Percentiles rank a stretch among this genome's conserved stretches.
Conservation (phyloP, 768 basidiomycete genomes). For the Fistulinella prunicolor region DNA sequence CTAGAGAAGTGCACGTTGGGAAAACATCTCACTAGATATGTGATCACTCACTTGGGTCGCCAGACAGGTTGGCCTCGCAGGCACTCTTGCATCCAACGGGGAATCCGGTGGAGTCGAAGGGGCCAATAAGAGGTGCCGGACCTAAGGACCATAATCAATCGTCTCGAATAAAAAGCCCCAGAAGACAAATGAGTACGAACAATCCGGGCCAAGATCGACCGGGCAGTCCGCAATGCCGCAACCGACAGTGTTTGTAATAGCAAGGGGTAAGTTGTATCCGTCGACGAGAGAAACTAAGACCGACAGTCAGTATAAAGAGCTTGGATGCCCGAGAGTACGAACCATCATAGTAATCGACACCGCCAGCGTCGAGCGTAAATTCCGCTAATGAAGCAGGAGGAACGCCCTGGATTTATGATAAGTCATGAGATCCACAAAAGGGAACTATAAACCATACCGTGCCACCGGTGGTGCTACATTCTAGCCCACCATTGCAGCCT, state of each 20-base stretch:
- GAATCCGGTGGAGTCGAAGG: conserved; percentile 49
- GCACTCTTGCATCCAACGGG: conserved; percentile 62
- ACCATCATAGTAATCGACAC: conserved; percentile 62
- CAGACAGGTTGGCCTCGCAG: conserved; percentile 41
- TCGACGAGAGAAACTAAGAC: conserved; percentile 67
- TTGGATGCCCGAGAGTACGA: no score
- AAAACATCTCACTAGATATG: no score
- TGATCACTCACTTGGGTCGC: conserved; percentile 30
- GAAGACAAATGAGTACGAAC: conserved; percentile 28
- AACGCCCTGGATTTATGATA: no score
- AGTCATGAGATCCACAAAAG: not conserved
- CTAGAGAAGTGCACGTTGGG: no score
- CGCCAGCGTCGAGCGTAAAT: conserved; percentile 52
- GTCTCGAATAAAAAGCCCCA: not conserved
- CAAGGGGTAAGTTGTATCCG: conserved; percentile 61
- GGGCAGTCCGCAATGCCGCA: conserved; percentile 57
- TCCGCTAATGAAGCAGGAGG: conserved; percentile 70
- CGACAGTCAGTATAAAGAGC: no score
- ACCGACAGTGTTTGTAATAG: conserved; percentile 52
- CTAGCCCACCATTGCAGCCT: conserved; percentile 67
- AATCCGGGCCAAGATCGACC: conserved; percentile 59
- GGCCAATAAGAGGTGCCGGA: conserved; percentile 50
- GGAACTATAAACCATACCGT: conserved; percentile 34
- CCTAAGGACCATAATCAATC: no score
- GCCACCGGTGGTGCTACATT: conserved; percentile 50